Evolutionary conservation across 768 basidiomycete genomes (phyloP).

Genomic region (Mycena latifolia): DNA sequence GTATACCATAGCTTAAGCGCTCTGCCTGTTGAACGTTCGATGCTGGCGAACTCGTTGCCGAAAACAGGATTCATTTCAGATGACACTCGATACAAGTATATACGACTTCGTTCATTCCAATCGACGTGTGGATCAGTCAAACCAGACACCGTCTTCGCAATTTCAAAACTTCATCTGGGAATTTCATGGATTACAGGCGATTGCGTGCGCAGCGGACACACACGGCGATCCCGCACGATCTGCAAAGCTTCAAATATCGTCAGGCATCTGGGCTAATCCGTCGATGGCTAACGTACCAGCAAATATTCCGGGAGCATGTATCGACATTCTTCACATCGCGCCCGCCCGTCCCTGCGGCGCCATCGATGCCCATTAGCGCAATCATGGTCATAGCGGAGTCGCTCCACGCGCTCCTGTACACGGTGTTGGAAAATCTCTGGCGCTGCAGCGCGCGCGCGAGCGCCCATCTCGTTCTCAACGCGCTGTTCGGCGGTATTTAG

Average conservation of each 20-base stretch:
- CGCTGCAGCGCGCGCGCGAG: constrained; percentile 39
- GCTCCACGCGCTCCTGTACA: constrained; percentile 47
- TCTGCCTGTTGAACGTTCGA: too few species aligned
- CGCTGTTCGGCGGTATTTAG: constrained; percentile 56
- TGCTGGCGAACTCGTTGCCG: too few species aligned
- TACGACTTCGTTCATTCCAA: too few species aligned
- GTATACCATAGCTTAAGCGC: too few species aligned
- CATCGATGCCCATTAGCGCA: constrained; percentile 59
- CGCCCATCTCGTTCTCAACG: constrained; percentile 56
- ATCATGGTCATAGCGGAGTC: constrained; percentile 65
- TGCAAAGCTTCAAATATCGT: constrained; percentile 46
- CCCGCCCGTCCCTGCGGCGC: constrained; percentile 57
- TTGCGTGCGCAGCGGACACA: constrained; percentile 56
- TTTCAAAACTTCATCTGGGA: too few species aligned
- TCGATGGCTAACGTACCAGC: constrained; percentile 54
- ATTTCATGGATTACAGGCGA: constrained; percentile 43
- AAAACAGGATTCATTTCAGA: too few species aligned
- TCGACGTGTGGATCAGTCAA: too few species aligned
- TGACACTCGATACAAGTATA: too few species aligned
- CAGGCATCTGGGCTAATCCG: background rate
- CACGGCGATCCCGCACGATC: constrained; percentile 48
- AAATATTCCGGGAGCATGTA: constrained; percentile 56
- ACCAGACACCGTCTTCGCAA: too few species aligned
- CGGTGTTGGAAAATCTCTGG: constrained; percentile 46
- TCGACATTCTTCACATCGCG: constrained; percentile 61